Base-by-base conservation (phyloP, 257 asterid species). In the Ilex aquifolium region DNA sequence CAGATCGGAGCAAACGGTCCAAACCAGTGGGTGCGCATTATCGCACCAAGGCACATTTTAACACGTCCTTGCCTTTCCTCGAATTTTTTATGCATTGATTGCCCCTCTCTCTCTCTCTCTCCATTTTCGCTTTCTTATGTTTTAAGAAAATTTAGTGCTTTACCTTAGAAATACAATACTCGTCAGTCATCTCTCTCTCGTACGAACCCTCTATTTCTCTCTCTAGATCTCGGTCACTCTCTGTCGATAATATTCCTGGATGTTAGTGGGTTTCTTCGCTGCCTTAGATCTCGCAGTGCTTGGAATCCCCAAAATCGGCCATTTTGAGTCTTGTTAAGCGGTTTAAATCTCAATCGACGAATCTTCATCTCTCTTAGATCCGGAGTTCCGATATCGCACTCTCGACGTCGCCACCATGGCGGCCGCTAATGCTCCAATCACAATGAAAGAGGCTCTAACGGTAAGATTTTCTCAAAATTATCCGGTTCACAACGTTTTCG, bases 401-500 rank as follows among this genome's bases (percentile, higher is more conserved):
- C 27, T 21, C 27, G 27, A 21, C 27, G 27, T 21, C 63, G 76
- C 57, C 68, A 65, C 76, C 88, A 92, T 92, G 99, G 97, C 99
- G 84, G 97, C 99, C 48, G 95, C 97, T 65, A 89, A 82, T 76
- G 99, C 99, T 72, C 99, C 99, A 90, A 92, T 92, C 91, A 82
- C 88, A 53, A 92, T 92, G 98, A 92, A 87, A 69, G 98, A 92
- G 77, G 70, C 91, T 66, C 97, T 92, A 13, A 92, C 99, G 95
- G 99, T 92, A 80, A 49, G 59, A 57, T 44, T 56, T 36, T 40
- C 30, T 62, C 50, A 4, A 36, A 4, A 48, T 65, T 50, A 31
- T 66, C 64, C 40, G 58, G 31, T 21, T 31, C 10, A 52, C 56
- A 60, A 65, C 30, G 15, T 27, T 59, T 46, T 46, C n/a, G 13